A percentile compares a stretch with the other conserved stretches of the same genome.
Conservation (phyloP, 2,329 filamentous ascomycete species). For the Talaromyces sp. region DNA sequence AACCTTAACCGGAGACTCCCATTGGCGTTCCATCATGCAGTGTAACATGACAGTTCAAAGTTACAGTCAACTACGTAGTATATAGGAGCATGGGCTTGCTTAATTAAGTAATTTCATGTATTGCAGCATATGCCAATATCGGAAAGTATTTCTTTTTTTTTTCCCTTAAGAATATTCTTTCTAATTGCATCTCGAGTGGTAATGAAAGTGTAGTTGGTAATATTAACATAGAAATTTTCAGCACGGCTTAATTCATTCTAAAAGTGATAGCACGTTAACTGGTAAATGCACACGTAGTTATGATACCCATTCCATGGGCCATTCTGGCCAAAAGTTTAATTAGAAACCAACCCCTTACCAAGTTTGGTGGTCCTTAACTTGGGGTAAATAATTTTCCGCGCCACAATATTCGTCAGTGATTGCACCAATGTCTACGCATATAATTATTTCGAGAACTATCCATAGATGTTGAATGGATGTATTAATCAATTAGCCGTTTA, state of each 20-base stretch:
- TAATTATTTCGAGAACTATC: not conserved
- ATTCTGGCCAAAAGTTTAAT: not conserved
- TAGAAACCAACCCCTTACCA: not conserved
- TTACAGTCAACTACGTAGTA: not conserved
- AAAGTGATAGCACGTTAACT: not conserved
- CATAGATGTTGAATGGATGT: too few relatives aligned
- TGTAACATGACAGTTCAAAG: not conserved
- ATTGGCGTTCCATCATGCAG: not conserved
- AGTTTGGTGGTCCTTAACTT: not conserved
- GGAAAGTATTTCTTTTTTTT: not conserved
- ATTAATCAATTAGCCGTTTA: too few relatives aligned
- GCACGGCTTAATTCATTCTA: not conserved
- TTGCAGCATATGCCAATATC: not conserved
- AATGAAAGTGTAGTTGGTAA: not conserved
- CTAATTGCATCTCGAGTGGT: not conserved
- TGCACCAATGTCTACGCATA: not conserved
- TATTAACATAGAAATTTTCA: not conserved
- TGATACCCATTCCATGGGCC: not conserved
- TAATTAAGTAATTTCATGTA: not conserved
- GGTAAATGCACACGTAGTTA: not conserved
- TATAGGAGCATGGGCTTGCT: not conserved
- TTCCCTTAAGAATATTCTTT: not conserved
- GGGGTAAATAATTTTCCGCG: not conserved
- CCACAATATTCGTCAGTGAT: not conserved
- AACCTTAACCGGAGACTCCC: not conserved